Evolutionary conservation across 306 rosid genomes (phyloP), one percentile per base, ranked within the genome.

Genomic region (Prunus campanulata): DNA sequence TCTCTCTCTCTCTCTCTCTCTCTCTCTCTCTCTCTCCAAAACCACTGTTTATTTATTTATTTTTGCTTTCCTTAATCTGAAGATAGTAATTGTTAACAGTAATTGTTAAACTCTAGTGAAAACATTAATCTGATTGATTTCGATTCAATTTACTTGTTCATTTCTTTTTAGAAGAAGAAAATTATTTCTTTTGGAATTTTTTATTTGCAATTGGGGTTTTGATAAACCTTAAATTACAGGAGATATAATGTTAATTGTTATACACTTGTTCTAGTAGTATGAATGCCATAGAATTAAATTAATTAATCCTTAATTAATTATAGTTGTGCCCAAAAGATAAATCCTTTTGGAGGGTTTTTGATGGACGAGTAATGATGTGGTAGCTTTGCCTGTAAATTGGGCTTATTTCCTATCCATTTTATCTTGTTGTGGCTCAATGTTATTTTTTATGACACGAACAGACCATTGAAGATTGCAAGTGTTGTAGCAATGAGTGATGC

Each of bases 401-500:
- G 29, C 3, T 6, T 57, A 5, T 32, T 25, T 42, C 8, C 35
- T 39, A 30, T 42, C 48, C 24, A 54, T 72, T 61, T 50, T 22
- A 10, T 6, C 29, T 19, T 39, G 7, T 22, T 16, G 6, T 64
- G 65, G 51, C 9, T 42, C 66, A 30, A 6, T 56, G 76, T 60
- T 78, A 19, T 25, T 2, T 42, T 56, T 47, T 56, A 57, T 42
- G 67, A 49, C 42, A 35, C 68, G 68, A 68, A 9, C 70, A 81
- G 87, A 61, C 24, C 72, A 24, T 82, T 70, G 49, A 62, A 83
- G 84, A 54, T 82, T 74, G 83, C 71, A 74, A 86, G 48, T 74
- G 46, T 52, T 25, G 74, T 5, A 69, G 82, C 80, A 74, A 94
- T 94, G 98, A 86, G 86, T 70, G 96, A 94, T 70, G 68, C 88